phyloP scores from a whole-genome alignment of 495 filamentous ascomycete species.

The Penicillium diatomitis region DNA sequence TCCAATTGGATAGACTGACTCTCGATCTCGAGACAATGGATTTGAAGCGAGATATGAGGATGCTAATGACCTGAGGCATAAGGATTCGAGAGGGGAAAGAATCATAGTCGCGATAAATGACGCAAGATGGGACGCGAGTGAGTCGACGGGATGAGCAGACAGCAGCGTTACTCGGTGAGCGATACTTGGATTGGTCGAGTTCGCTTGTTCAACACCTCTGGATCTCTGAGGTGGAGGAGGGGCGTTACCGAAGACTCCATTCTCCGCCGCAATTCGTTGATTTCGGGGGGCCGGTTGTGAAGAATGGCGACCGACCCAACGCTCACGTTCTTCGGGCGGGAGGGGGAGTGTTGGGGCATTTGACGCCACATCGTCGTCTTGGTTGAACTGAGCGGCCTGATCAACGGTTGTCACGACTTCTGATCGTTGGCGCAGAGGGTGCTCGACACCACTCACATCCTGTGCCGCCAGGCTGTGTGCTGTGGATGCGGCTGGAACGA shows the following conservation, averaged over 20 bases:
- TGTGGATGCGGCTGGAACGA: background rate
- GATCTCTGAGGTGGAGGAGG: background rate
- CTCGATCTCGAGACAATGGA: conserved; percentile 10
- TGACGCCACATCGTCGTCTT: conserved; percentile 5
- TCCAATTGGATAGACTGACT: conserved; percentile 24
- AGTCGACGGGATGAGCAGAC: conserved; percentile 38
- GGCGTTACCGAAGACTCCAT: background rate
- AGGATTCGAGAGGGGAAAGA: conserved; percentile 39
- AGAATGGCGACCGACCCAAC: conserved; percentile 14
- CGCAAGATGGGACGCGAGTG: conserved; percentile 36
- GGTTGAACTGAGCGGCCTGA: conserved; percentile 1
- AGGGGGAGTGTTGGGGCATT: conserved; percentile 16
- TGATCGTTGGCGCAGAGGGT: conserved; percentile 1
- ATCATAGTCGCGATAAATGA: conserved; percentile 32
- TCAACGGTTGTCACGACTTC: conserved; percentile 1
- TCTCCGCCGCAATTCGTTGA: background rate
- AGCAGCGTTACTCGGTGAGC: conserved; percentile 41
- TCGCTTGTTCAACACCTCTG: conserved; percentile 9
- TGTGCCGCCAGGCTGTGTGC: conserved; percentile 13
- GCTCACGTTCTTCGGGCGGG: conserved; percentile 30
- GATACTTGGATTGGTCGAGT: conserved; percentile 2
- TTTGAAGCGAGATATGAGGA: conserved; percentile 28
- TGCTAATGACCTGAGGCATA: conserved; percentile 39
- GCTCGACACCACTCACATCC: conserved; percentile 1
- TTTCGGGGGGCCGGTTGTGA: conserved; percentile 2